A percentile compares a stretch with the other conserved stretches of the same genome.
Conservation (phyloP, 2,329 filamentous ascomycete genomes). For the Xylaria sp. region DNA sequence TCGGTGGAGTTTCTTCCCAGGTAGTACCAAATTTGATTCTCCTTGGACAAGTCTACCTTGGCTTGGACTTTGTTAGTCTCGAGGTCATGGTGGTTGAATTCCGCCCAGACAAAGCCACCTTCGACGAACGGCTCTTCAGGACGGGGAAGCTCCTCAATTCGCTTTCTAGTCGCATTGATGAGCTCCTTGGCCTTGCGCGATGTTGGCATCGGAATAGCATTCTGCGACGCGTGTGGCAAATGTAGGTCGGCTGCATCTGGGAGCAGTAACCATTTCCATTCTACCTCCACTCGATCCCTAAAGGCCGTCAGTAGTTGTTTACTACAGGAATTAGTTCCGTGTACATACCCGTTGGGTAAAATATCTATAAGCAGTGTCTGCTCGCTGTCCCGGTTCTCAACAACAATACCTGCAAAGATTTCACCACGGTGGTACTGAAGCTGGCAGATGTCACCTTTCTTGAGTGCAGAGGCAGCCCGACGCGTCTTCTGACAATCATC, state of each 20-base stretch:
- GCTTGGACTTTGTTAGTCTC: constrained; percentile 68
- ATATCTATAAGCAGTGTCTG: constrained; percentile 82
- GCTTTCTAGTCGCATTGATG: constrained; percentile 72
- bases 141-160: constrained; percentile 70
- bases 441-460: constrained; percentile 82
- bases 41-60: constrained; percentile 77
- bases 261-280: constrained; percentile 86
- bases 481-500: constrained; percentile 77
- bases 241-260: constrained; percentile 76
- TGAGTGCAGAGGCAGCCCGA: constrained; percentile 74
- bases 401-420: constrained; percentile 88
- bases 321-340: constrained; percentile 17
- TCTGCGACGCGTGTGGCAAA: constrained; percentile 78
- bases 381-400: constrained; percentile 83
- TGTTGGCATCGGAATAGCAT: constrained; percentile 76
- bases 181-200: constrained; percentile 72
- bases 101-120: constrained; percentile 77
- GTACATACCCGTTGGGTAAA: constrained; percentile 78
- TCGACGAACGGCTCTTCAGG: constrained; percentile 75
- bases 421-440: constrained; percentile 85
- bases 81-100: constrained; percentile 75
- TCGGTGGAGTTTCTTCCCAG: constrained; percentile 88
- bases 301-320: constrained; percentile 54
- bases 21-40: constrained; percentile 88
- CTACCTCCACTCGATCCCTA: constrained; percentile 79